These are phyloP conservation scores for Priceomyces fermenticarens DNA, from an alignment of 805 yeast genomes.

Conservation along the genomic window DNA sequence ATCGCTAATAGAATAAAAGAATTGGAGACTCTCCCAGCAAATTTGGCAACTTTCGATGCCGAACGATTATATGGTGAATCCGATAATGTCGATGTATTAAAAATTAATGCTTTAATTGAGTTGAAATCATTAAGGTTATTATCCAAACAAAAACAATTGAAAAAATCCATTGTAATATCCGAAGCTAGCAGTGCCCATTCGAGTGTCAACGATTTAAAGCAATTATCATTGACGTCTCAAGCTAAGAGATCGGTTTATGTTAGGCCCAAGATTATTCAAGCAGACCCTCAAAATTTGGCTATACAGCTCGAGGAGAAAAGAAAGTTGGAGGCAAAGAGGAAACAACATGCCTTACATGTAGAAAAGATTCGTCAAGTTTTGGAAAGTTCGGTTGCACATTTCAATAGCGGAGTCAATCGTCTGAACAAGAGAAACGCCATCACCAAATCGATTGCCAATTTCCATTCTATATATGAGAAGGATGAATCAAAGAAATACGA, in stretches of 20 bases:
- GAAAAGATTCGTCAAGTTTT: slow-evolving; percentile 40
- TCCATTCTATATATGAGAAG: slow-evolving; percentile 60
- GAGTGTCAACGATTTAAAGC: slow-evolving; percentile 47
- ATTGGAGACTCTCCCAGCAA: slow-evolving; percentile 65
- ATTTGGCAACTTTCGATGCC: slow-evolving; percentile 56
- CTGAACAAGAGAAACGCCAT: slow-evolving; percentile 21
- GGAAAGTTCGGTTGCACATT: slow-evolving; percentile 23
- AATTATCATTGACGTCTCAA: slow-evolving; percentile 55
- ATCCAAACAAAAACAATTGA: slow-evolving; percentile 66
- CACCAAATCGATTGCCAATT: slow-evolving; percentile 38
- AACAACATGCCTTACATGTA: slow-evolving; percentile 50
- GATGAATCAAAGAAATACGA: slow-evolving; percentile 76
- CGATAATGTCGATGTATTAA: slow-evolving; percentile 45
- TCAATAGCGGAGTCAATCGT: slow-evolving; percentile 17
- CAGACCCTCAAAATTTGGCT: slow-evolving; percentile 72
- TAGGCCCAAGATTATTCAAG: slow-evolving; percentile 65
- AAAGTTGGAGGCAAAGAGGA: slow-evolving; percentile 49
- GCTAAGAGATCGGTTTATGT: slow-evolving; percentile 69
- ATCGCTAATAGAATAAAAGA: slow-evolving; percentile 57
- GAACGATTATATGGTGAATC: slow-evolving; percentile 26
- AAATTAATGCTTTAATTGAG: slow-evolving; percentile 66
- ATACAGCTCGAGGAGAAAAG: slow-evolving; percentile 74
- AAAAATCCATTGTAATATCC: slow-evolving; percentile 55
- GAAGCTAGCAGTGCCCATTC: slow-evolving; percentile 57
- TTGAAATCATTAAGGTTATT: slow-evolving; percentile 63